Evolutionary conservation across 2,329 filamentous ascomycete species (phyloP), one percentile per base, ranked within the genome.

Genomic region (Colletotrichum somersetense): DNA sequence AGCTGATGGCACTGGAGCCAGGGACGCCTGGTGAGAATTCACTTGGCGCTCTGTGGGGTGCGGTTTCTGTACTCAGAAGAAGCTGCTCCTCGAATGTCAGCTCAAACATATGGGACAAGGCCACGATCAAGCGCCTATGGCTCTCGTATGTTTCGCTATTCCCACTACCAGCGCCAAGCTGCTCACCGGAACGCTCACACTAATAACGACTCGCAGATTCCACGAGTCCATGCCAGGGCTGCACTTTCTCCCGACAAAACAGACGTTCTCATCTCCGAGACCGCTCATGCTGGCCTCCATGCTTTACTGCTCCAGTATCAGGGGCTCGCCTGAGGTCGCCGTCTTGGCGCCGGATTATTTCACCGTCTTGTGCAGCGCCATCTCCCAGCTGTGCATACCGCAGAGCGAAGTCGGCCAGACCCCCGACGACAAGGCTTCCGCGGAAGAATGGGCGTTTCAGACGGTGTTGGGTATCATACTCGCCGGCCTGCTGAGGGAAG

Each of bases 201-300:
- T 69, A 7, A 62, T 48, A 4, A 30, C 38, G 14, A 30, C 35
- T 14, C 30, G 8, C 56, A 84, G 82, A 5, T 85, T 85, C 62
- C 81, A 85, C 67, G 81, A 83, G 42, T 82, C 80, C 44, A 84
- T 85, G 80, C 83, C 82, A 0, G 82, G 82, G 0, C 74, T 86
- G 3, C 84, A 85, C 71, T 85, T 85, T 62, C 78, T 85, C 14
- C 83, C 84, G 0, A 80, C 78, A 26, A 84, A 82, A 42, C 81
- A 83, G 73, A 82, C 77, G 0, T 85, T 84, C 40, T 84, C 83
- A 0, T 79, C 80, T 0, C 84, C 84, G 0, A 80, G 79, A 18
- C 84, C 84, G 1, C 77, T 85, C 1, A 77, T 85, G 12, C 75
- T 85, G 7, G 83, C 83, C 3, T 80, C 84, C 0, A 85, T 85